A percentile compares a stretch with the other conserved stretches of the same genome.
Conservation (phyloP, 1,284 basidiomycete genomes). For the Xerocomus nothofagi region DNA sequence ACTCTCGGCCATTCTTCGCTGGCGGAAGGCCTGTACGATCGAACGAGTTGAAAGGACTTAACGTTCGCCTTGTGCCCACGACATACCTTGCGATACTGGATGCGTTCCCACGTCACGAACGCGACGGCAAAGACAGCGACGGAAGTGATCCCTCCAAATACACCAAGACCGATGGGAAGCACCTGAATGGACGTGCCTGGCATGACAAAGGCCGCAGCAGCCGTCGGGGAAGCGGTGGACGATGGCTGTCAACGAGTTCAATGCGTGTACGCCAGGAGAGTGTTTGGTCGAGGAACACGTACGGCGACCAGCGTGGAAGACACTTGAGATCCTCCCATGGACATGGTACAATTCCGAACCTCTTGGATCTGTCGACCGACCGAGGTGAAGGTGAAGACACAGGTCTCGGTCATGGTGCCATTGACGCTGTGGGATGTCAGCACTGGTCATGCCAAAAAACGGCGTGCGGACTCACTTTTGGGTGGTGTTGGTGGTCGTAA, state of each 20-base stretch:
- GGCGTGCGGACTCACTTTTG: conserved; percentile 29
- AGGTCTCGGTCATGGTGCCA: conserved; percentile 61
- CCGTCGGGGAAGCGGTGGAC: conserved; percentile 40
- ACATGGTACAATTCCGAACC: conserved; percentile 55
- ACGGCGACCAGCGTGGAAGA: conserved; percentile 7
- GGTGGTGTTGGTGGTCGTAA: conserved; percentile 28
- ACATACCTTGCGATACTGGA: conserved; percentile 76
- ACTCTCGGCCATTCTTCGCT: conserved; percentile 68
- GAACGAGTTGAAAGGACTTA: conserved; percentile 5
- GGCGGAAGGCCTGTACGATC: conserved; percentile 61
- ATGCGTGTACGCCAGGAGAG: neutral
- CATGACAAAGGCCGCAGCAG: conserved; percentile 53
- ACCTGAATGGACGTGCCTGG: conserved; percentile 74
- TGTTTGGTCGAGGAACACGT: neutral
- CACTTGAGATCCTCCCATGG: conserved; percentile 26
- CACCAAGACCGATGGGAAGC: conserved; percentile 75
- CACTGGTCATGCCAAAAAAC: neutral
- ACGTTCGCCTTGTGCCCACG: neutral
- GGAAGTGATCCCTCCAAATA: conserved; percentile 79
- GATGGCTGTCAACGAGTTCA: conserved; percentile 13
- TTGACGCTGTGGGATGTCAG: conserved; percentile 29
- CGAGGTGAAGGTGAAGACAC: conserved; percentile 61
- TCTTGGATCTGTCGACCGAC: conserved; percentile 58
- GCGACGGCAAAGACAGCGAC: conserved; percentile 77
- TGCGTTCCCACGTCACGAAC: conserved; percentile 78